Percentiles rank a stretch among this genome's conserved stretches.
These are phyloP conservation scores for Penicillium corylophilum DNA, from an alignment of 2,329 filamentous ascomycete genomes.

Conservation along the genomic window DNA sequence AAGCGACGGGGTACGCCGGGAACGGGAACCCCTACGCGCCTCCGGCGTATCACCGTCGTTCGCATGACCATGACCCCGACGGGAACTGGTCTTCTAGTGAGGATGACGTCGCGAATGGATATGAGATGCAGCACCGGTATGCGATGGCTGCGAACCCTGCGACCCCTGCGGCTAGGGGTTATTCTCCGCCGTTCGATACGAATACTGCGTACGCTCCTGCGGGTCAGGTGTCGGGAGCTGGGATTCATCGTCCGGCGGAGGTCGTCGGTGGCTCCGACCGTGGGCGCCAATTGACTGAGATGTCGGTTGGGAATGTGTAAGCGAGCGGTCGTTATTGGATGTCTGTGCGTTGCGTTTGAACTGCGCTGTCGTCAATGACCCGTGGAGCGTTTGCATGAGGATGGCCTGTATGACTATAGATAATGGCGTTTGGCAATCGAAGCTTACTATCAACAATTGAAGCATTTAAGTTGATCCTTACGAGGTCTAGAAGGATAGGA, in stretches of 20 bases:
- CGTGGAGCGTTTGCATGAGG: not conserved
- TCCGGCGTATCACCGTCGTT: slow-evolving; percentile 26
- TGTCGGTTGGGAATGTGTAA: slow-evolving; percentile 17
- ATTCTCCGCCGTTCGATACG: slow-evolving; percentile 24
- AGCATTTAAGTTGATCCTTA: too few relatives aligned
- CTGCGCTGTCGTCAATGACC: not conserved
- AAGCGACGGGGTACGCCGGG: slow-evolving; percentile 18
- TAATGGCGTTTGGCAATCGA: not conserved
- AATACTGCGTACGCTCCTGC: slow-evolving; percentile 32
- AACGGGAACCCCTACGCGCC: slow-evolving; percentile 30
- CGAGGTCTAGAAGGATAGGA: too few relatives aligned
- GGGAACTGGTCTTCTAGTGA: slow-evolving; percentile 40
- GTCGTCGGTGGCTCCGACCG: slow-evolving; percentile 10
- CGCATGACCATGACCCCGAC: slow-evolving; percentile 30
- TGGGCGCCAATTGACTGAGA: slow-evolving; percentile 22
- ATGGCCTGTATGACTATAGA: not conserved
- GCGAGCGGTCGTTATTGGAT: not conserved
- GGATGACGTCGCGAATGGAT: slow-evolving; percentile 34
- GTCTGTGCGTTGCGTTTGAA: not conserved
- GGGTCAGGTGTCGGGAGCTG: slow-evolving; percentile 6
- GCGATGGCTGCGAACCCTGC: slow-evolving; percentile 25
- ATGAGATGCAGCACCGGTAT: slow-evolving; percentile 39
- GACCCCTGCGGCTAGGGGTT: slow-evolving; percentile 20
- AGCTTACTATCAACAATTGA: too few relatives aligned
- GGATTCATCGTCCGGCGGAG: slow-evolving; percentile 9